These are phyloP conservation scores for Geotrichum klebahnii DNA, from an alignment of 1,139 yeast genomes.

Conservation along the genomic window DNA sequence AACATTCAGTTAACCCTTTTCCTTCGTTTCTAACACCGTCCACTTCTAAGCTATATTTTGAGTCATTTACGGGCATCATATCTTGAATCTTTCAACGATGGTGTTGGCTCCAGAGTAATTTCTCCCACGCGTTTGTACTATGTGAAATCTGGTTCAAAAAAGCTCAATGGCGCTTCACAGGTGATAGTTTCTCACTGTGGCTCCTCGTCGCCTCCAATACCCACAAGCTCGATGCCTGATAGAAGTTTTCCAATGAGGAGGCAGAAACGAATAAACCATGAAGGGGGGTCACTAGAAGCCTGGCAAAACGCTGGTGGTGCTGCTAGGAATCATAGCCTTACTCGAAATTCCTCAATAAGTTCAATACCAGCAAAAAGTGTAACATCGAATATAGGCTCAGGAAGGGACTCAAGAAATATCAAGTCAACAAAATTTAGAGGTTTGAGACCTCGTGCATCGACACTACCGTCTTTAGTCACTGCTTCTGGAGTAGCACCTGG, in stretches of 20 bases:
- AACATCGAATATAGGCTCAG: background rate
- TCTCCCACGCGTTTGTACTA: constrained; percentile 35
- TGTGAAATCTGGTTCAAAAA: constrained; percentile 30
- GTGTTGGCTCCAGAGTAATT: constrained; percentile 36
- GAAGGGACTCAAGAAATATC: background rate
- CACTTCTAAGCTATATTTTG: constrained; percentile 31
- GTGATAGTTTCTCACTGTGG: constrained; percentile 14
- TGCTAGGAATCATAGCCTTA: background rate
- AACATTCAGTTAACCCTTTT: background rate
- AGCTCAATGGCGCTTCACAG: constrained; percentile 20
- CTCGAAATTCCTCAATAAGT: background rate
- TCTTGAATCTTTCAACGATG: constrained; percentile 35
- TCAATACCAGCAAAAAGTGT: background rate
- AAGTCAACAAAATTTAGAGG: constrained; percentile 15
- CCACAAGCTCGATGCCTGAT: constrained; percentile 16
- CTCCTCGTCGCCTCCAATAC: constrained; percentile 23
- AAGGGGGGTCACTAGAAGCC: background rate
- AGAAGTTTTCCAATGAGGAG: constrained; percentile 4
- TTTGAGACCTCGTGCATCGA: constrained; percentile 8
- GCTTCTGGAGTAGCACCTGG: background rate
- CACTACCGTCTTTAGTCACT: constrained; percentile 5
- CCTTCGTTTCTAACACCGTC: background rate
- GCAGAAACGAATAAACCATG: background rate
- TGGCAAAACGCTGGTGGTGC: background rate
- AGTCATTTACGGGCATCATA: constrained; percentile 37